Conservation (phyloP, 2,329 filamentous ascomycete genomes). For the Microsporum canis region DNA sequence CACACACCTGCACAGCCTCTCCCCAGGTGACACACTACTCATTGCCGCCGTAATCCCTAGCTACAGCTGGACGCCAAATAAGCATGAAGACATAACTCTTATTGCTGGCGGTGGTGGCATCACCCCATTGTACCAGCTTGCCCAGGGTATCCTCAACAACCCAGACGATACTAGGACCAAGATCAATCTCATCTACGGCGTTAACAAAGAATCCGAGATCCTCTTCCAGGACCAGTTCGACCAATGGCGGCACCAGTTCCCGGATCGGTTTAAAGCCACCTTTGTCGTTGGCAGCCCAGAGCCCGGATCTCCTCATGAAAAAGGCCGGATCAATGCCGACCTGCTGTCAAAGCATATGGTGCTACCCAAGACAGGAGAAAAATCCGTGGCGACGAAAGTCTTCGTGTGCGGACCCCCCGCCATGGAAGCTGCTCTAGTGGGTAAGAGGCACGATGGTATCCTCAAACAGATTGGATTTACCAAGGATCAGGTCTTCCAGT, state of each 20-base stretch:
- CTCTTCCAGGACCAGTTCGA: conserved; percentile 48
- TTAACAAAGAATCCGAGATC: conserved; percentile 53
- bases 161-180: conserved; percentile 47
- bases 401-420: conserved; percentile 58
- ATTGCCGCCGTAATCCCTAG: conserved; percentile 47
- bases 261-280: conserved; percentile 45
- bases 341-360: conserved; percentile 42
- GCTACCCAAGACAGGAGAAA: conserved; percentile 27
- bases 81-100: conserved; percentile 46
- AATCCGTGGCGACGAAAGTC: conserved; percentile 41
- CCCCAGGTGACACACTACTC: conserved; percentile 50
- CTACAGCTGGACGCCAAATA: conserved; percentile 43
- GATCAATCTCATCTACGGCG: conserved; percentile 55
- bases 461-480: conserved; percentile 47
- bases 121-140: conserved; percentile 57
- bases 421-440: conserved; percentile 45
- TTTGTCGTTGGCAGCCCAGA: conserved; percentile 45
- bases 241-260: conserved; percentile 38
- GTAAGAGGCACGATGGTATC: conserved; percentile 37
- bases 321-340: conserved; percentile 48
- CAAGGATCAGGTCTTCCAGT: conserved; percentile 49
- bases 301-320: conserved; percentile 34
- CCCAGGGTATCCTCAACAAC: conserved; percentile 51
- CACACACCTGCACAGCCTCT: conserved; percentile 53
- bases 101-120: conserved; percentile 64